Percentiles rank a stretch among this genome's conserved stretches.
Evolutionary conservation across 305 asterid species (phyloP).

Genomic region (Ilex paraguariensis): DNA sequence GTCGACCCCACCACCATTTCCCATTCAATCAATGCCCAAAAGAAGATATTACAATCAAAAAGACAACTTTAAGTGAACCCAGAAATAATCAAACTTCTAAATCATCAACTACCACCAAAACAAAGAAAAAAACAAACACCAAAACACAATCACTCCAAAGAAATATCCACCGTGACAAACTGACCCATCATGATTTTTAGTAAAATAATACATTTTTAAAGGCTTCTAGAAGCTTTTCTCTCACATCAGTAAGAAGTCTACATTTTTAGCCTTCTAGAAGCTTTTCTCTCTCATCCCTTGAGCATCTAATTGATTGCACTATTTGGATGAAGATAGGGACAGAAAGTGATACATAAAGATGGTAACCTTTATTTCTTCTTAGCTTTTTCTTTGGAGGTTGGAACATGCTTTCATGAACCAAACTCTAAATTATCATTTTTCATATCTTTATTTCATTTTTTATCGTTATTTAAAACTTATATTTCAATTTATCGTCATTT

Average conservation of each 20-base stretch:
- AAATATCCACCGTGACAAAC: slow-evolving; percentile 21
- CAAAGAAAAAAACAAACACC: slow-evolving; percentile 1
- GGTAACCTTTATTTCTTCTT: not conserved
- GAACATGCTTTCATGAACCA: not conserved
- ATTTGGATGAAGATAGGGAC: slow-evolving; percentile 11
- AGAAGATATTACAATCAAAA: slow-evolving; percentile 15
- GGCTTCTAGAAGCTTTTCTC: slow-evolving; percentile 35
- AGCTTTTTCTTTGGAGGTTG: not conserved
- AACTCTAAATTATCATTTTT: too few species aligned
- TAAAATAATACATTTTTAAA: slow-evolving; percentile 7
- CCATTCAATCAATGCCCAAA: slow-evolving; percentile 5
- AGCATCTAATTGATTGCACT: slow-evolving; percentile 16
- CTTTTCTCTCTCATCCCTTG: slow-evolving; percentile 6
- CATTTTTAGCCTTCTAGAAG: slow-evolving; percentile 33
- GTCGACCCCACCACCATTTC: slow-evolving; percentile 17
- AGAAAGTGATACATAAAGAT: slow-evolving; percentile 21
- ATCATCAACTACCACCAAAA: slow-evolving; percentile 14
- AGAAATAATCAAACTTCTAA: slow-evolving; percentile 14
- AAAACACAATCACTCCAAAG: slow-evolving; percentile 11
- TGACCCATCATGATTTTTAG: slow-evolving; percentile 6
- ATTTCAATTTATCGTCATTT: too few species aligned
- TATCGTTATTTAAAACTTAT: too few species aligned
- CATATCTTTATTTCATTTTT: too few species aligned
- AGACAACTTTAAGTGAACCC: not conserved
- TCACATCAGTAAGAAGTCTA: not conserved